phyloP scores from a whole-genome alignment of 1,284 basidiomycete species.

The Flammula alnicola region DNA sequence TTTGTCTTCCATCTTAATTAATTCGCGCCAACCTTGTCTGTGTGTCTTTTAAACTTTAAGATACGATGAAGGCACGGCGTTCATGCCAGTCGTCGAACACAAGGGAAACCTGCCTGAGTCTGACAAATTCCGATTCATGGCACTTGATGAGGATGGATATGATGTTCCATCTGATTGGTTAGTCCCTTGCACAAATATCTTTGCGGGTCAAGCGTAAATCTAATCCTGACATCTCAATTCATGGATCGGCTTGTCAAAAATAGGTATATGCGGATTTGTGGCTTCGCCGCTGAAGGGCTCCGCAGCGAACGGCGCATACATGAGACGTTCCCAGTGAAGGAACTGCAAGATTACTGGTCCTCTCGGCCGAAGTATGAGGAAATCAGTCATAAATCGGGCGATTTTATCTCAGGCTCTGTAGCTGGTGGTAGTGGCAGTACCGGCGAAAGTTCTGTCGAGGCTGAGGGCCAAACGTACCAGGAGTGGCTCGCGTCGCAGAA shows the following conservation, averaged over 20 bases:
- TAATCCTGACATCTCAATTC: not conserved
- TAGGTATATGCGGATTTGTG: slow-evolving; percentile 79
- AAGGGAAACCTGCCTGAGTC: slow-evolving; percentile 61
- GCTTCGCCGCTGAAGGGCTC: slow-evolving; percentile 70
- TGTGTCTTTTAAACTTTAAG: slow-evolving; percentile 35
- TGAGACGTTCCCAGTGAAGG: slow-evolving; percentile 71
- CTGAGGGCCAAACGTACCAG: slow-evolving; percentile 46
- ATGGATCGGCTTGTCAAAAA: not conserved
- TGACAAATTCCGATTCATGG: slow-evolving; percentile 61
- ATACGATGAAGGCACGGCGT: slow-evolving; percentile 81
- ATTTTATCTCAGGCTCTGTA: slow-evolving; percentile 33
- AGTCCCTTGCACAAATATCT: slow-evolving; percentile 24
- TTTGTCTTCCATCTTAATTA: slow-evolving; percentile 13
- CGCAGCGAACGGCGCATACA: slow-evolving; percentile 63
- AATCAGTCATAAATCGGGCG: slow-evolving; percentile 29
- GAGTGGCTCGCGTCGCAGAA: slow-evolving; percentile 54
- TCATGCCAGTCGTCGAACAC: slow-evolving; percentile 67
- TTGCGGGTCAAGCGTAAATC: slow-evolving; percentile 4
- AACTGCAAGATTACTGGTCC: slow-evolving; percentile 75
- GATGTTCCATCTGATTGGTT: slow-evolving; percentile 77
- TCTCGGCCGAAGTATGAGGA: slow-evolving; percentile 63
- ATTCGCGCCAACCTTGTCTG: not conserved
- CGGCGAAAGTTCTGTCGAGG: slow-evolving; percentile 28
- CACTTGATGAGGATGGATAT: slow-evolving; percentile 72
- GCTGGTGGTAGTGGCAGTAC: slow-evolving; percentile 22